Evolutionary conservation across 306 rosid genomes (phyloP).

Genomic region (Phaseolus lunatus): DNA sequence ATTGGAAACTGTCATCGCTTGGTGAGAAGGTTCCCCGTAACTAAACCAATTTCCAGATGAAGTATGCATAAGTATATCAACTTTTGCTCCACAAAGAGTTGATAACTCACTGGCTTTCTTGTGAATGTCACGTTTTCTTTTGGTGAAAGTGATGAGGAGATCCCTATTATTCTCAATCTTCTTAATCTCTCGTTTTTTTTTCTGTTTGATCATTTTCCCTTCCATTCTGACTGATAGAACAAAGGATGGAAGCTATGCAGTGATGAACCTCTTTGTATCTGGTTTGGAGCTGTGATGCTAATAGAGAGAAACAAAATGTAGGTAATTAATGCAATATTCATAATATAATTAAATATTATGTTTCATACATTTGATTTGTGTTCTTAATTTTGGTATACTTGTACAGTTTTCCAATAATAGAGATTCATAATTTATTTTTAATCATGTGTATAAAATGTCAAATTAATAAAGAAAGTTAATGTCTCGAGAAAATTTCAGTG

Average conservation of each 20-base stretch:
- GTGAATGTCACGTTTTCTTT: not conserved
- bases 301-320: not conserved
- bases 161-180: not conserved
- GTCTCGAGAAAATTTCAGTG: too few relatives aligned
- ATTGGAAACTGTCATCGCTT: not conserved
- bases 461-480: not conserved
- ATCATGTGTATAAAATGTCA: not conserved
- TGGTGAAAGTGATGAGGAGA: not conserved
- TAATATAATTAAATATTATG: not conserved
- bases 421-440: not conserved
- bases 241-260: not conserved
- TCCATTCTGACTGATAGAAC: not conserved
- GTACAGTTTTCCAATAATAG: not conserved
- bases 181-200: constrained; percentile 4
- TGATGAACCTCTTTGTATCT: not conserved
- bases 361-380: not conserved
- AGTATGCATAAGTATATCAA: not conserved
- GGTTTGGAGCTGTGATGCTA: not conserved
- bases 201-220: not conserved
- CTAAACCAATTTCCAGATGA: not conserved
- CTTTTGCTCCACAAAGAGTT: not conserved
- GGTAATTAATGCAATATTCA: not conserved
- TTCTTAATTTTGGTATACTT: not conserved
- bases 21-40: not conserved
- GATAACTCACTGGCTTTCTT: not conserved